Evolutionary conservation across 306 rosid species (phyloP).

Genomic region (Datisca glomerata): DNA sequence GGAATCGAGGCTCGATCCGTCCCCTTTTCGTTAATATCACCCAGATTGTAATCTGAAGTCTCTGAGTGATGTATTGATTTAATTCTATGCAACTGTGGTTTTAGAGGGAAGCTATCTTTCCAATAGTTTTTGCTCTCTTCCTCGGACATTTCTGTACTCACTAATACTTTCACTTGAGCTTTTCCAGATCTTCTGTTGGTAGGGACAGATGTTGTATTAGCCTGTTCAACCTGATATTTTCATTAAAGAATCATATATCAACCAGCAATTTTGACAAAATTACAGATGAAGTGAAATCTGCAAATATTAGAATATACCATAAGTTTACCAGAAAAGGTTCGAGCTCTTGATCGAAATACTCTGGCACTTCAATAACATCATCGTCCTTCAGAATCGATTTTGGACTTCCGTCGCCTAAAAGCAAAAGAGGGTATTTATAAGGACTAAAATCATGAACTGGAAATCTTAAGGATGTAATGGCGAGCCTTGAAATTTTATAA

Average conservation of each 20-base stretch:
- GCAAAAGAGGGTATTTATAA: conserved; percentile 1
- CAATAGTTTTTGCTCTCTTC: conserved; percentile 19
- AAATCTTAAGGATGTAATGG: no score
- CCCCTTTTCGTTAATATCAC: not conserved
- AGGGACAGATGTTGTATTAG: conserved; percentile 12
- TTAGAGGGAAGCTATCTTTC: conserved; percentile 21
- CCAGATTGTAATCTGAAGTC: conserved; percentile 18
- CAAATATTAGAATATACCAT: no score
- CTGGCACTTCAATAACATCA: conserved; percentile 16
- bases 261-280: no score
- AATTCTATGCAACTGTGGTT: conserved; percentile 18
- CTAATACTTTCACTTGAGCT: conserved; percentile 15
- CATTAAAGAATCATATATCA: no score
- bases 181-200: conserved; percentile 15
- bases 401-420: conserved; percentile 21
- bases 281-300: no score
- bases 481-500: no score
- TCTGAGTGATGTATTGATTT: conserved; percentile 15
- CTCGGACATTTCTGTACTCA: conserved; percentile 10
- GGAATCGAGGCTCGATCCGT: not conserved
- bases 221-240: conserved; percentile 26
- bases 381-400: conserved; percentile 2
- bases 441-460: no score
- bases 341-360: conserved; percentile 19
- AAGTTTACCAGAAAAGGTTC: conserved; percentile 37